A percentile compares a stretch with the other conserved stretches of the same genome.
Conservation (phyloP, 345 rosid species). For the Aegle marmelos region DNA sequence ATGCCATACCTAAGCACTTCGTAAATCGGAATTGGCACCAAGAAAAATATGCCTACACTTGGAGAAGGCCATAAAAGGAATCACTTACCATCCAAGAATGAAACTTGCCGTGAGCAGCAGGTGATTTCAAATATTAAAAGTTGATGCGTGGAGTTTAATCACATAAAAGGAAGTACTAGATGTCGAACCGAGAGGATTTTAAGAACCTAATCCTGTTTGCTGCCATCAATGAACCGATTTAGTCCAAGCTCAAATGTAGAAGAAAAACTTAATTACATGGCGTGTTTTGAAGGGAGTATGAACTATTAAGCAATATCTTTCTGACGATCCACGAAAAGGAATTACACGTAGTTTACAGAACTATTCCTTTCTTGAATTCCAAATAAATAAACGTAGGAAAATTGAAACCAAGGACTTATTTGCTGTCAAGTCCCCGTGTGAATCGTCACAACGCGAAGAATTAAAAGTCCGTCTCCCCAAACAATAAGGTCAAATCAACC, state of each 20-base stretch:
- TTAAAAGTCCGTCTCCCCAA: background rate
- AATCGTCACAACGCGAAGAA: background rate
- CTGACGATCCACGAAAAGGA: background rate
- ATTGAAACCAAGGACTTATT: no score
- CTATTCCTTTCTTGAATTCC: background rate
- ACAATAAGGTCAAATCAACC: no score
- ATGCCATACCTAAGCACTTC: background rate
- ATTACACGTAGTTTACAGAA: no score
- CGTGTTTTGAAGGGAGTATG: no score
- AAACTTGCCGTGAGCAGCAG: conserved; percentile 4
- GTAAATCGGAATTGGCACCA: background rate
- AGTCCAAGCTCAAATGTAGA: background rate
- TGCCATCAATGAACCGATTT: background rate
- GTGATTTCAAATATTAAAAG: background rate
- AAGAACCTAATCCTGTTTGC: background rate
- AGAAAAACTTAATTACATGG: background rate
- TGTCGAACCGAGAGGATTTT: background rate
- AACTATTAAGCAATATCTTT: no score
- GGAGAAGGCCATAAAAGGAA: background rate
- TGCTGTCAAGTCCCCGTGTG: no score
- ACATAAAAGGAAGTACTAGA: background rate
- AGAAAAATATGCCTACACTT: background rate
- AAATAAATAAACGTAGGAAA: no score
- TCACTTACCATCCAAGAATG: background rate
- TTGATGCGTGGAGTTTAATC: no score